Percentiles rank a stretch among this genome's conserved stretches.
phyloP scores from a whole-genome alignment of 2,329 filamentous ascomycete species.

The Hypoxylon sp. region DNA sequence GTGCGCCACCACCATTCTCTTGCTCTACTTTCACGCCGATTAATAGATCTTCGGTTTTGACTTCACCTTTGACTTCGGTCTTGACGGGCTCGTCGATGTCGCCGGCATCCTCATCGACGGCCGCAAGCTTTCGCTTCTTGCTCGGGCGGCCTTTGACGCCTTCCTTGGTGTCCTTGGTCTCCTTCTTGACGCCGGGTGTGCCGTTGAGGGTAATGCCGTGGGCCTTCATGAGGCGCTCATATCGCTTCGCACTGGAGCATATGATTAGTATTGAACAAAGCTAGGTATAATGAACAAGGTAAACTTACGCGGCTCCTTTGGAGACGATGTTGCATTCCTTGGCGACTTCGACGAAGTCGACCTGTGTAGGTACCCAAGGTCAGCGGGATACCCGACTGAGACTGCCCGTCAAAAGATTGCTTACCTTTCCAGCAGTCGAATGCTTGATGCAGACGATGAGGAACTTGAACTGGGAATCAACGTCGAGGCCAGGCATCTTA shows the following conservation, averaged over 20 bases:
- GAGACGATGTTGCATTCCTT: constrained; percentile 67
- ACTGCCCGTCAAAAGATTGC: constrained; percentile 24
- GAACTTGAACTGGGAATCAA: constrained; percentile 68
- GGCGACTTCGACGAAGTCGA: constrained; percentile 72
- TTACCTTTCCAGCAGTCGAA: constrained; percentile 66
- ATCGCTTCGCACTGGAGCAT: constrained; percentile 68
- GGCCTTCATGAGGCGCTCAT: constrained; percentile 70
- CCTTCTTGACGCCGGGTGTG: constrained; percentile 41
- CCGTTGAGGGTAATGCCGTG: constrained; percentile 54
- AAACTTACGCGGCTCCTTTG: constrained; percentile 74
- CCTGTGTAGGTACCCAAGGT: constrained; percentile 58
- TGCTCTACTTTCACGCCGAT: constrained; percentile 44
- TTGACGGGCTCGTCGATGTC: constrained; percentile 46
- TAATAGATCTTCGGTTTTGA: constrained; percentile 47
- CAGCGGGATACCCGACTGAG: constrained; percentile 20
- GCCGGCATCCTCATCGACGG: constrained; percentile 47
- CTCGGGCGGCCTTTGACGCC: constrained; percentile 30
- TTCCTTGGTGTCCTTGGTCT: constrained; percentile 41
- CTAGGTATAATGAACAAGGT: neutral
- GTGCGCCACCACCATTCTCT: constrained; percentile 30
- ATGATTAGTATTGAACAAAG: neutral
- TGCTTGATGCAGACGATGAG: constrained; percentile 71
- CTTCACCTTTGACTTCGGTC: constrained; percentile 45
- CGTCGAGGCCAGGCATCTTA: constrained; percentile 58
- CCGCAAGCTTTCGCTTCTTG: constrained; percentile 48